These are phyloP conservation scores for Aspergillus tamarii DNA, from an alignment of 2,329 filamentous ascomycete species.

Conservation along the genomic window DNA sequence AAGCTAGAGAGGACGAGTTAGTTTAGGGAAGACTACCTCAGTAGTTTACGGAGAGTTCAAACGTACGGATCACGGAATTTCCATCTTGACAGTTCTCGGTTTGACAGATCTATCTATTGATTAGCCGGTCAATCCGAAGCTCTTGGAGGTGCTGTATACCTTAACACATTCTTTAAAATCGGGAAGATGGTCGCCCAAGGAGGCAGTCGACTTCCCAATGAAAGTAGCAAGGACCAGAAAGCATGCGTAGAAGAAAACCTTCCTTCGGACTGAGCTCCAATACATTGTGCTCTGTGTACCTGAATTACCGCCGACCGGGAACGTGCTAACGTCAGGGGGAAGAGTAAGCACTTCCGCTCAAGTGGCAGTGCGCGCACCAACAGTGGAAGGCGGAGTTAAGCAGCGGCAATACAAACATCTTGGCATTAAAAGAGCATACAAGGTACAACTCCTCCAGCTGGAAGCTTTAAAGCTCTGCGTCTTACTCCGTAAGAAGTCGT, in stretches of 20 bases:
- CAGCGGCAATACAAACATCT: constrained; percentile 8
- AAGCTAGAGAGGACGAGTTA: constrained; percentile 56
- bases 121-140: constrained; percentile 18
- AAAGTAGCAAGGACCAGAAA: constrained; percentile 39
- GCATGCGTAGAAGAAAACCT: constrained; percentile 29
- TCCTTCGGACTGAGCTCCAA: constrained; percentile 23
- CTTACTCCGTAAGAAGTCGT: neutral
- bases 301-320: constrained; percentile 11
- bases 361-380: constrained; percentile 8
- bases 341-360: constrained; percentile 9
- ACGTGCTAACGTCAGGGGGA: constrained; percentile 18
- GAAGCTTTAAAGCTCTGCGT: neutral
- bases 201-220: constrained; percentile 60
- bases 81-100: constrained; percentile 75
- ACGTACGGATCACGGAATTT: constrained; percentile 72
- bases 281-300: constrained; percentile 31
- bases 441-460: too few relatives aligned
- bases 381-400: constrained; percentile 19
- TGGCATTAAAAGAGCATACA: neutral
- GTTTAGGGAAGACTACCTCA: neutral
- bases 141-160: constrained; percentile 54
- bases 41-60: constrained; percentile 1
- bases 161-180: constrained; percentile 86
- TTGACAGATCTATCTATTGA: constrained; percentile 68
- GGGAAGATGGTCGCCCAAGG: constrained; percentile 79